Base-by-base conservation (phyloP, 371 early-diverging fungal species). In the Rhizomucor miehei region DNA sequence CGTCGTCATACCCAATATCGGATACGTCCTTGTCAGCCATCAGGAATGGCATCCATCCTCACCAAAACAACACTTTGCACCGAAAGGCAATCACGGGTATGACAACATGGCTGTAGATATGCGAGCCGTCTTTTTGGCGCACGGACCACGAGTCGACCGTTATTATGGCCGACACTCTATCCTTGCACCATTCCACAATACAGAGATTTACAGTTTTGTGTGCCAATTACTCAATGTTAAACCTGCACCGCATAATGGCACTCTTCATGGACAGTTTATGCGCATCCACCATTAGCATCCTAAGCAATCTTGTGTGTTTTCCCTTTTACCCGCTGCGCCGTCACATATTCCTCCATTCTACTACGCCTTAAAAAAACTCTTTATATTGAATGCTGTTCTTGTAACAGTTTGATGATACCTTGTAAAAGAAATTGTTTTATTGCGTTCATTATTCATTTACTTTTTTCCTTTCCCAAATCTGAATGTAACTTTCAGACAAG, bases 401-500 rank as follows among this genome's bases (percentile, higher is more conserved):
- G n/a, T n/a, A n/a, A n/a, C n/a, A n/a, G n/a, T n/a, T n/a, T n/a
- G n/a, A n/a, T n/a, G n/a, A n/a, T n/a, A n/a, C n/a, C n/a, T 52
- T 10, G 39, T 51, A 51, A 41, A 41, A 51, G n/a, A 50, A 24
- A 12, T 37, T 25, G n/a, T n/a, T n/a, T n/a, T n/a, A n/a, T n/a
- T n/a, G n/a, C n/a, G n/a, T n/a, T n/a, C n/a, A n/a, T n/a, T n/a
- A n/a, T n/a, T n/a, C n/a, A n/a, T n/a, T n/a, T n/a, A n/a, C 4
- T 16, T n/a, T 2, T 3, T 17, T 24, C 20, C 23, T 35, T 2
- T 24, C 36, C 1, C 41, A 55, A 65, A 95, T 89, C 84, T 97
- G 97, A 34, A 98, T 86, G 66, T 94, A 98, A 5, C 91, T 85
- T 60, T 97, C 97, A 1, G 92, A 88, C 46, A 98, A 71, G 55